Base-by-base conservation (phyloP, 176 grass and related monocot species). In the Triticum monococcum region DNA sequence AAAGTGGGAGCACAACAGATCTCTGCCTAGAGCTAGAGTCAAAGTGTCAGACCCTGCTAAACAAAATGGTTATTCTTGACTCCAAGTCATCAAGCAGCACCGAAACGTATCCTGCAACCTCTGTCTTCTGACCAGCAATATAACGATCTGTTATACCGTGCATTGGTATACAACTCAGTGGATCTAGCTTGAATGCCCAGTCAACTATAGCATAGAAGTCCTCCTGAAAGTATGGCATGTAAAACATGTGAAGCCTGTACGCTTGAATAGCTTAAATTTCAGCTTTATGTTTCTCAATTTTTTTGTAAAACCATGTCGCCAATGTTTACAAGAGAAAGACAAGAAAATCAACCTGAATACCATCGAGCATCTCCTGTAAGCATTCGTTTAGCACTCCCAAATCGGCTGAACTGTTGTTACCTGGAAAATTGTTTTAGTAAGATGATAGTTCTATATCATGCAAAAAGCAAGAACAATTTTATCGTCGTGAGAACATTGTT, bases 71-170 rank as follows among this genome's bases (percentile, higher is more conserved):
- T 88, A 96, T 92, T 84, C 90, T 94, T 74, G 83, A 87, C 70
- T 96, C 93, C 72, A 98, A 77, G 17, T 98, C 96, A 70, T 93
- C 93, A 82, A 98, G 96, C 71, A 98, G 68, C 31, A 96, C 63
- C 46, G 87, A 88, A 48, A 98, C 96, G 90, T 96, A 94, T 83
- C 93, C 96, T 69, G 93, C 76, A 79, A 90, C 91, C 50, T 96
- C 96, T 80, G 93, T 88, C 68, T 96, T 98, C n/a, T 92, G 88
- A 87, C 90, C 90, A 84, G 90, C 90, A 86, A 98, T 88, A 88
- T 95, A 95, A 28, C 91, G 89, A 84, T 98, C 93, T 38, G 96
- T 98, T 77, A 98, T 91, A 56, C 92, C 96, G 59, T 98, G 93
- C 93, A 98, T 96, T 36, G 90, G 83, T 89, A 98, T 96, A 80